Conservation (phyloP, 2,329 filamentous ascomycete genomes). For the Sporothrix variecibatus region DNA sequence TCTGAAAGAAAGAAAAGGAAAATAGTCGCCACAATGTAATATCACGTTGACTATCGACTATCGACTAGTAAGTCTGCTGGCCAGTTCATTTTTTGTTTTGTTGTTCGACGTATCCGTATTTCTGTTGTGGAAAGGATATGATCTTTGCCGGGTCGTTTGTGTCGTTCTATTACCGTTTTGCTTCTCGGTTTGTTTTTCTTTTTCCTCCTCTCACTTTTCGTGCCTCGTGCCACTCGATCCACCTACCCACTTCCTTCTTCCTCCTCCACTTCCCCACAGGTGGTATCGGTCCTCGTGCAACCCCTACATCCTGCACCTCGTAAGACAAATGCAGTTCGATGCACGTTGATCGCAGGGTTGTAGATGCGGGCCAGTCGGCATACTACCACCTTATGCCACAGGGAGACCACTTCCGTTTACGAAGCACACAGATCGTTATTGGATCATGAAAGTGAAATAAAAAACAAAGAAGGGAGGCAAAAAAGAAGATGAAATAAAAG, state of each 20-base stretch:
- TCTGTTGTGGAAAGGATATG: neutral
- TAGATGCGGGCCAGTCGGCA: neutral
- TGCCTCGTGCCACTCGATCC: neutral
- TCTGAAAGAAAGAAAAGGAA: neutral
- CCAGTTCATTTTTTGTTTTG: neutral
- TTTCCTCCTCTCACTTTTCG: neutral
- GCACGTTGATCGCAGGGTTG: neutral
- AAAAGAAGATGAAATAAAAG: neutral
- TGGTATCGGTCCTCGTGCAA: neutral
- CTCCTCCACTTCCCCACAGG: neutral
- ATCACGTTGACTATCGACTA: neutral
- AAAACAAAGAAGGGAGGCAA: neutral
- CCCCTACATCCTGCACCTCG: neutral
- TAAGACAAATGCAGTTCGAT: neutral
- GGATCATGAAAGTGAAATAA: no score
- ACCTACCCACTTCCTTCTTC: neutral
- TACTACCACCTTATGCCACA: neutral
- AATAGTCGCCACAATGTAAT: neutral
- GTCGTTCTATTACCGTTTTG: neutral
- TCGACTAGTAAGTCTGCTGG: neutral
- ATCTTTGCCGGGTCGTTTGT: neutral
- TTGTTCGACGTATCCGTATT: neutral
- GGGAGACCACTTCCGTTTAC: no score
- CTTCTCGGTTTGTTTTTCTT: neutral
- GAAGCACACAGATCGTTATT: no score